Evolutionary conservation across 441 rosid genomes (phyloP), one percentile per base, ranked within the genome.

Genomic region (Eutrema salsugineum): DNA sequence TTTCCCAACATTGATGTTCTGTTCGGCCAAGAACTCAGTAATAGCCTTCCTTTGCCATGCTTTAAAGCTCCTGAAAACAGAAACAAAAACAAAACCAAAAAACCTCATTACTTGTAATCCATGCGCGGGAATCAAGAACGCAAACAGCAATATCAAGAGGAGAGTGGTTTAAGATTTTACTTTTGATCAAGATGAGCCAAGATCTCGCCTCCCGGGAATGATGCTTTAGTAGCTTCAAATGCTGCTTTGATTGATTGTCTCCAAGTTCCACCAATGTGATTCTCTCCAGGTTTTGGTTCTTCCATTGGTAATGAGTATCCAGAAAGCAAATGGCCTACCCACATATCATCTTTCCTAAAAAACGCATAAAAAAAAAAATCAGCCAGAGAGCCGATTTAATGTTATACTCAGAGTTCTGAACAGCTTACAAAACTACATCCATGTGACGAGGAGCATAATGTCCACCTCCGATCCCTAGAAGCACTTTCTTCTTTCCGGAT

Each of bases 391-490:
- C 3, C 0, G 30, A 6, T 38, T 46, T 11, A 55, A 46, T 20
- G 36, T 33, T 44, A 46, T 57, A 60, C 15, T 3, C 14, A 54
- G 16, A 65, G 59, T 43, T 59, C 14, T 42, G 36, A 46, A 77
- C 14, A 67, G 80, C 97, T 81, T 85, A 94, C 97, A 76, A 28
- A 64, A 66, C 93, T 72, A 94, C 76, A 78, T 91, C 98, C 96
- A 84, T 86, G 68, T 94, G 98, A 48, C 96, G 88, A 75, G 97
- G 97, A 36, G 93, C 98, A 59, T 91, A 94, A 77, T 91, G 95
- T 69, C 96, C 98, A 70, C 98, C 94, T 48, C 95, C 98, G 42
- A 94, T 80, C 51, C 96, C 98, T 53, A 94, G 78, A 27, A 91
- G 97, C 40, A 91, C 92, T 68, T 80, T 94, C 62, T 81, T 78